A percentile compares a stretch with the other conserved stretches of the same genome.
These are phyloP conservation scores for Hortiboletus campestris DNA, from an alignment of 768 basidiomycete species.

Conservation along the genomic window DNA sequence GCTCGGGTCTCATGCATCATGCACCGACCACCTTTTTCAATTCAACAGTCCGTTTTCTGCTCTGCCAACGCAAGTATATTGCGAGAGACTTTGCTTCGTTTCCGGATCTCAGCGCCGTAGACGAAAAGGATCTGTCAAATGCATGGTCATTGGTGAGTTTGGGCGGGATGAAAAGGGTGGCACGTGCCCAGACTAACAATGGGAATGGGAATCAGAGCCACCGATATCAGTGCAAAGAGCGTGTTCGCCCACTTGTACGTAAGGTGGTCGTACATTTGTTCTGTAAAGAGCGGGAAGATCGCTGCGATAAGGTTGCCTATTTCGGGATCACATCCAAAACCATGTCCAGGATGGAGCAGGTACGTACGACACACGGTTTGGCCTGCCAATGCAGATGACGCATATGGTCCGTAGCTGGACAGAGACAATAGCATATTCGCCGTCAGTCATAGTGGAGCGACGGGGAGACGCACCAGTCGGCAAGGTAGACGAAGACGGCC, in stretches of 20 bases:
- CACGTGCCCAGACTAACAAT: slow-evolving; percentile 38
- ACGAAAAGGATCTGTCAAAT: slow-evolving; percentile 30
- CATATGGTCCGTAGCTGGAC: slow-evolving; percentile 53
- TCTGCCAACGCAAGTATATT: slow-evolving; percentile 19
- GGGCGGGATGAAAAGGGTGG: background rate
- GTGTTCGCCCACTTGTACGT: slow-evolving; percentile 62
- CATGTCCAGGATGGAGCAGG: slow-evolving; percentile 15
- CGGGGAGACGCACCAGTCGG: slow-evolving; percentile 50
- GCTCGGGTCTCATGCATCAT: background rate
- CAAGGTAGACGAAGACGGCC: slow-evolving; percentile 58
- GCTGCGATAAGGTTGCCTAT: slow-evolving; percentile 50
- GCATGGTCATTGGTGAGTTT: background rate
- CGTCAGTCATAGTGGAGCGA: background rate
- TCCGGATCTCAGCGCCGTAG: slow-evolving; percentile 33
- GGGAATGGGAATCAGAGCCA: slow-evolving; percentile 58
- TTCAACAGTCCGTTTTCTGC: background rate
- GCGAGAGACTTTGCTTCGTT: slow-evolving; percentile 27
- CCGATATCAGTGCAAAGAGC: slow-evolving; percentile 52
- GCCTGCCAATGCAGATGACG: slow-evolving; percentile 67
- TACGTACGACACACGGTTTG: slow-evolving; percentile 58
- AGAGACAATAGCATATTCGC: background rate
- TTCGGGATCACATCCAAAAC: slow-evolving; percentile 7
- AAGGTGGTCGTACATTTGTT: slow-evolving; percentile 54
- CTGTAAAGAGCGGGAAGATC: slow-evolving; percentile 62
- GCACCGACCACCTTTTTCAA: background rate